Percentiles rank a stretch among this genome's conserved stretches.
Conservation (phyloP, 345 rosid species). For the Murraya koenigii region DNA sequence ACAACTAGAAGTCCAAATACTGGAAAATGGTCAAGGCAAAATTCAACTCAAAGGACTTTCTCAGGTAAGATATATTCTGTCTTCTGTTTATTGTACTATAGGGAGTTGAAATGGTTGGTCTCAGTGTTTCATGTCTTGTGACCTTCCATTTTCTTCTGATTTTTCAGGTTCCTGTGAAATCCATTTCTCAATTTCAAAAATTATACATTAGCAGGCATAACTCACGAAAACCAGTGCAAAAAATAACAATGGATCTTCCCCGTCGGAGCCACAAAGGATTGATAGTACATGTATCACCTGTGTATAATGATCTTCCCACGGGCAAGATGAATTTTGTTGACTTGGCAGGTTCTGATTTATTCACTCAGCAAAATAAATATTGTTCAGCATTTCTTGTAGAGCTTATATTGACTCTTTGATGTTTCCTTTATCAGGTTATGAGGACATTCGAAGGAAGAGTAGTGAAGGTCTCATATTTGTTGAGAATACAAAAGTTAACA, state of each 20-base stretch:
- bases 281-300: slow-evolving; percentile 42
- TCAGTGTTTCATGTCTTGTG: background rate
- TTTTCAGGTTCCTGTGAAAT: slow-evolving; percentile 53
- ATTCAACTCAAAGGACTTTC: slow-evolving; percentile 76
- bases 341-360: slow-evolving; percentile 50
- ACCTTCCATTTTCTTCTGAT: slow-evolving; percentile 4
- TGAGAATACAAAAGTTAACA: slow-evolving; percentile 54
- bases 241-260: slow-evolving; percentile 29
- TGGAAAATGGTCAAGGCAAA: slow-evolving; percentile 53
- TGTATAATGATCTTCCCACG: slow-evolving; percentile 10
- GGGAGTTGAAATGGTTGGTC: background rate
- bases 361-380: background rate
- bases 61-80: slow-evolving; percentile 43
- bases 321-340: slow-evolving; percentile 79
- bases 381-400: background rate
- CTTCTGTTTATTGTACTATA: background rate
- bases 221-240: slow-evolving; percentile 29
- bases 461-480: slow-evolving; percentile 28
- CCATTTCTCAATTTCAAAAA: slow-evolving; percentile 50
- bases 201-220: slow-evolving; percentile 30
- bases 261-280: slow-evolving; percentile 54
- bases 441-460: slow-evolving; percentile 52
- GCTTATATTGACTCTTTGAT: background rate
- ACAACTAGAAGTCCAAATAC: slow-evolving; percentile 36
- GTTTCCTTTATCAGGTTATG: slow-evolving; percentile 49